These are phyloP conservation scores for Erysiphe pulchra DNA, from an alignment of 2,329 filamentous ascomycete genomes.

Conservation along the genomic window DNA sequence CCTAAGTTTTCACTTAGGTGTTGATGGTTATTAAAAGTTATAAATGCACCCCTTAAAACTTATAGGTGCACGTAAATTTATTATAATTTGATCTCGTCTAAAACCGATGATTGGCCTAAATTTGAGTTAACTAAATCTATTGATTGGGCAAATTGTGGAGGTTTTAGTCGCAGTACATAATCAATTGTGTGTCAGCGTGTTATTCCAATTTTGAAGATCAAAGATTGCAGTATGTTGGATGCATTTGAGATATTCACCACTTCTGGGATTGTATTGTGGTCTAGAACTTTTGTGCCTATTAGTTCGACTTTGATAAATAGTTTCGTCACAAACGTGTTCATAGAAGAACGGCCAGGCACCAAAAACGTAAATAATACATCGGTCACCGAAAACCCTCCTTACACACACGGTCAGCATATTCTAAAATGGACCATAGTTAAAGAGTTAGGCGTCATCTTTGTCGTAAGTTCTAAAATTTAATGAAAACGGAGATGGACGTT, in stretches of 20 bases:
- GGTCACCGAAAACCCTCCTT: constrained; percentile 41
- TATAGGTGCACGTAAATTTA: no score
- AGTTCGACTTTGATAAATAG: constrained; percentile 70
- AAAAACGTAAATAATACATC: constrained; percentile 33
- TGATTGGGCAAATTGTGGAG: no score
- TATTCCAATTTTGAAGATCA: no score
- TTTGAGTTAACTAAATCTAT: no score
- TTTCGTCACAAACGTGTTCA: constrained; percentile 90
- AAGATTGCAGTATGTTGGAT: constrained; percentile 45
- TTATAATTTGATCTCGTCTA: no score
- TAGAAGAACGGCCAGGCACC: constrained; percentile 58
- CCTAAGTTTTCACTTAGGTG: no score
- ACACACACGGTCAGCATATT: constrained; percentile 80
- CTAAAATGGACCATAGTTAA: constrained; percentile 84
- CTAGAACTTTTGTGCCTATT: constrained; percentile 57
- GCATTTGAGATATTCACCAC: constrained; percentile 92
- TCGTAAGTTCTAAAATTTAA: constrained; percentile 28
- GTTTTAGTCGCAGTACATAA: no score
- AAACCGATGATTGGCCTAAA: no score
- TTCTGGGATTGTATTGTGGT: constrained; percentile 92
- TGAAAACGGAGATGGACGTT: not conserved
- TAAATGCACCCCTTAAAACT: no score
- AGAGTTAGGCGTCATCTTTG: constrained; percentile 84
- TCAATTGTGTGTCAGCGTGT: no score
- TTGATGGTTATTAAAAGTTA: no score